Base-by-base conservation (phyloP, 495 filamentous ascomycete genomes). In the Pseudevernia furfuracea region DNA sequence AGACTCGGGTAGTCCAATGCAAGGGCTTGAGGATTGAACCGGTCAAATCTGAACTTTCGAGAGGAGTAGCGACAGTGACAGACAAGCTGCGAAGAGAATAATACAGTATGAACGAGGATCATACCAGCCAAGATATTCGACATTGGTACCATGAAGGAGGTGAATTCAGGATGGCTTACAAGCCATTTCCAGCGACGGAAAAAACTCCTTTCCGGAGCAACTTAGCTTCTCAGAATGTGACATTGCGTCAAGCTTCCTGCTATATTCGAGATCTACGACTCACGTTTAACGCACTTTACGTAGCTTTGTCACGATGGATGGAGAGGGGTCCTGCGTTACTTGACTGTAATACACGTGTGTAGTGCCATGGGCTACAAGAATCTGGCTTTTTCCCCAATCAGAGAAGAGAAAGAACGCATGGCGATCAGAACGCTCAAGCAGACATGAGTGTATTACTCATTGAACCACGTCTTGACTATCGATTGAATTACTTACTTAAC, bases 1-100 rank as follows among this genome's bases (percentile, higher is more conserved):
- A 52, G 59, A 67, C 41, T 64, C 61, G 25, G 71, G 68, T 19
- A 71, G 68, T 62, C 66, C 74, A 3, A 74, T 75, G 69, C 64
- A 71, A 53, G 70, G 68, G 15, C 59, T 73, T 46, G 55, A 67
- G 28, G 74, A 76, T 39, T 59, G 44, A 46, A 37, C 4, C 39
- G 32, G 34, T 62, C 30, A 7, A 30, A 14, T 12, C 30, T n/a
- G 28, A 12, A 53, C 17, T 1, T 32, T 32, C 14, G 25, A 12
- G 3, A 53, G 21, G 25, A 44, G 44, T 23, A n/a, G 11, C 52
- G 30, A 23, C 25, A 32, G 49, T 11, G 19, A 17, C 12, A 30
- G 49, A 19, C 19, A 19, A 32, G 14, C 14, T 53, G 49, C 49
- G 14, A 25, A 30, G 1, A 28, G 23, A 28, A 3, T 25, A 52